Percentiles rank a stretch among this genome's conserved stretches.
Conservation (phyloP, 192 early-diverging fungal genomes). For the Geranomyces variabilis region DNA sequence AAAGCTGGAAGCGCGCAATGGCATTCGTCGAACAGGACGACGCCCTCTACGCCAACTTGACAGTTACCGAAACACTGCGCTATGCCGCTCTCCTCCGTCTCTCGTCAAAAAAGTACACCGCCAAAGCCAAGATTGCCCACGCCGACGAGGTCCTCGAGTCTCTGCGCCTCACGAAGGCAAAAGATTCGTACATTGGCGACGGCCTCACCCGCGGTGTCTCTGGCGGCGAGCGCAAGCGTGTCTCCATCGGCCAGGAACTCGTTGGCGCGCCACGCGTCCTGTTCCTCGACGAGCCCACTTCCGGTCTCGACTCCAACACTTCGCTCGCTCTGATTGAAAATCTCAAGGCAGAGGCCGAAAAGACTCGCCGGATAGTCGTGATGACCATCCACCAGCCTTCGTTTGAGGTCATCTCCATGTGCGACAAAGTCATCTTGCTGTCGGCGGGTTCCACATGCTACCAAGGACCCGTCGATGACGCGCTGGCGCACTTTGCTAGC, state of each 20-base stretch:
- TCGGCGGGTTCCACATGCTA: slow-evolving; percentile 6
- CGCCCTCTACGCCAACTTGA: slow-evolving; percentile 49
- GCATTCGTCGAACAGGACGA: slow-evolving; percentile 57
- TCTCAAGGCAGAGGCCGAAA: slow-evolving; percentile 61
- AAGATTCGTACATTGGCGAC: slow-evolving; percentile 54
- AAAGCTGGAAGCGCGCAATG: slow-evolving; percentile 33
- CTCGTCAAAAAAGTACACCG: slow-evolving; percentile 29
- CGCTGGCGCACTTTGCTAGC: slow-evolving; percentile 40
- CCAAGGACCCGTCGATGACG: slow-evolving; percentile 19
- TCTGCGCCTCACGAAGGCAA: slow-evolving; percentile 46
- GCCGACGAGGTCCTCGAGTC: slow-evolving; percentile 40
- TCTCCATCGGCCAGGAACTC: slow-evolving; percentile 80
- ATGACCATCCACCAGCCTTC: slow-evolving; percentile 89
- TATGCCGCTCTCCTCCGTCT: slow-evolving; percentile 46
- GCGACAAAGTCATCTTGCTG: slow-evolving; percentile 77
- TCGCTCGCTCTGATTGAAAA: slow-evolving; percentile 70
- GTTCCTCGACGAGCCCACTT: slow-evolving; percentile 78
- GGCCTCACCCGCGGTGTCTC: slow-evolving; percentile 61
- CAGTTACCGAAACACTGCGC: slow-evolving; percentile 44
- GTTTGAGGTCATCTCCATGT: slow-evolving; percentile 74
- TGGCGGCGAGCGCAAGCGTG: slow-evolving; percentile 69
- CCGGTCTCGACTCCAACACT: slow-evolving; percentile 72
- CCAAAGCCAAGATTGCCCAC: slow-evolving; percentile 21
- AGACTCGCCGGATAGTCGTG: slow-evolving; percentile 69
- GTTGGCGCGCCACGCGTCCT: slow-evolving; percentile 82